Base-by-base conservation (phyloP, 2,329 filamentous ascomycete genomes). In the Xylariaceae sp. region DNA sequence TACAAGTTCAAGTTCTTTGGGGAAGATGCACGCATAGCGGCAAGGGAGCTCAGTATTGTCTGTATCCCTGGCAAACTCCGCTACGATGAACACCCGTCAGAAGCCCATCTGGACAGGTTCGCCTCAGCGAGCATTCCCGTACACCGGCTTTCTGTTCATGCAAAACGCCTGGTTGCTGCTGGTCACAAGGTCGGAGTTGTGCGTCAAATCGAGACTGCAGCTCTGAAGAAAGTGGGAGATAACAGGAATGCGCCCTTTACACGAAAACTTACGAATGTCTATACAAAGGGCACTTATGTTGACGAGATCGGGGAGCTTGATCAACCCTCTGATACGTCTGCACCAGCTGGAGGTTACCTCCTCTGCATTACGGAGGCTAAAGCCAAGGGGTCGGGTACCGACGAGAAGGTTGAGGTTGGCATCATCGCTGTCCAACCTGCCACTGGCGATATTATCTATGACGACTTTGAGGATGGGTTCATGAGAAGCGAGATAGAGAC, bases 1-100 rank as follows among this genome's bases (percentile, higher is more conserved):
- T 99, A 99, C 77, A 99, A 99, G 73, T 99, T 96, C 75, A 87
- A 89, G 39, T 96, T 99, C 77, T 96, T 96, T 71, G 94, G 94
- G 9, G 93, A 97, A 69, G 94, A 99, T 77, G 94, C 94, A 7
- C 84, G 92, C 56, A 84, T 86, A 56, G 94, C 93, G 3, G 90
- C 92, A 10, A 96, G 93, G 73, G 91, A 93, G 72, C 80, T 99
- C 53, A 89, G 91, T 61, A 97, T 99, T 66, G 89, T 99, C 45
- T 99, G 94, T 73, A 97, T 99, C 67, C 93, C 94, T 0, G 94
- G 94, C 42, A 97, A 97, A 71, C 86, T 93, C 73, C 84, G 93
- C 70, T 99, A 92, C 70, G 93, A 99, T 71, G 93, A 97, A 72
- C 91, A 96, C 72, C 84, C 88, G 0, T 97, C 92, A 0, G 94